A percentile compares a stretch with the other conserved stretches of the same genome.
Evolutionary conservation across 2,329 filamentous ascomycete genomes (phyloP).

Genomic region (Aspergillus sp.): DNA sequence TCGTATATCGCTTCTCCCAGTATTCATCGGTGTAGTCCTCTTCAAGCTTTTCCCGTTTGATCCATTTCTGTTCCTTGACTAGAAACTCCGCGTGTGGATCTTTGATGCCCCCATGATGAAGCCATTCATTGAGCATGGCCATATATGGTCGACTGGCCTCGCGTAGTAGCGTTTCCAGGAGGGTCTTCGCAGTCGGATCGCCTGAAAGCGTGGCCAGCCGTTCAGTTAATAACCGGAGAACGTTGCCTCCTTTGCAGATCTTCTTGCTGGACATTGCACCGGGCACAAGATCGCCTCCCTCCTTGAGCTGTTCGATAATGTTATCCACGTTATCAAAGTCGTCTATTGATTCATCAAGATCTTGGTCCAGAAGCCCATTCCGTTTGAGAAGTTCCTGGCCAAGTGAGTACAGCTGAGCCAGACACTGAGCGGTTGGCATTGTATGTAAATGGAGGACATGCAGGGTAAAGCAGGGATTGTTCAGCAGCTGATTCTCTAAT

Average conservation of each 20-base stretch:
- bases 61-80: conserved; percentile 92
- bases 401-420: conserved; percentile 80
- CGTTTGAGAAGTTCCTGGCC: conserved; percentile 80
- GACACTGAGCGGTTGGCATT: conserved; percentile 80
- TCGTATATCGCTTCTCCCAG: conserved; percentile 95
- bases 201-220: conserved; percentile 84
- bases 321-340: conserved; percentile 83
- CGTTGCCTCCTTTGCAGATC: conserved; percentile 91
- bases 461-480: conserved; percentile 79
- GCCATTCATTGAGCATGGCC: conserved; percentile 97
- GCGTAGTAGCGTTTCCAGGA: conserved; percentile 72
- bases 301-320: conserved; percentile 79
- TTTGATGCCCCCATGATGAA: conserved; percentile 90
- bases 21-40: conserved; percentile 98
- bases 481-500: conserved; percentile 85
- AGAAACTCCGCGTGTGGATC: conserved; percentile 92
- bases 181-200: conserved; percentile 73
- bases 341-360: conserved; percentile 61
- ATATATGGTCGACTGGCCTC: conserved; percentile 93
- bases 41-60: conserved; percentile 79
- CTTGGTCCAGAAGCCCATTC: conserved; percentile 73
- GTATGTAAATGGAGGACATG: conserved; percentile 90
- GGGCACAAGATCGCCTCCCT: conserved; percentile 72
- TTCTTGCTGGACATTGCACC: conserved; percentile 78
- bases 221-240: conserved; percentile 79